Evolutionary conservation across 2,329 filamentous ascomycete species (phyloP).

Genomic region (Colletotrichum filicis): DNA sequence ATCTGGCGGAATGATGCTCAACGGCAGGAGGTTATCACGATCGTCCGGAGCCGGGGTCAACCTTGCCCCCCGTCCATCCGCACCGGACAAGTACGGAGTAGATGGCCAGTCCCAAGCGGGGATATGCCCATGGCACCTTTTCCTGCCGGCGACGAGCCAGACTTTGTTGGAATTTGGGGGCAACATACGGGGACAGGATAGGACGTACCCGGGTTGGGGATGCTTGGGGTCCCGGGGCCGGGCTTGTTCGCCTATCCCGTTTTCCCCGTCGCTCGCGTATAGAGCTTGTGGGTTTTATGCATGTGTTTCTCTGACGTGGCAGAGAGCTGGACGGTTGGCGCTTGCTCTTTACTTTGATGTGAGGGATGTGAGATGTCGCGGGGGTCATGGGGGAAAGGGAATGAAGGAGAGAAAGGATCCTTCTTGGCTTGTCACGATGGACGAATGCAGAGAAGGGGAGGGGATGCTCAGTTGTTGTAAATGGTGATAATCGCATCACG

Average conservation of each 20-base stretch:
- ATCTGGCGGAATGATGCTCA: background rate
- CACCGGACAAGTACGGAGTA: too few relatives aligned
- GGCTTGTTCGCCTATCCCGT: too few relatives aligned
- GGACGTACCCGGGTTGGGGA: background rate
- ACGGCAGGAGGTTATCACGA: background rate
- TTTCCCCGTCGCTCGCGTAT: too few relatives aligned
- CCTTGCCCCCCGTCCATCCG: background rate
- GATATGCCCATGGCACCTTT: background rate
- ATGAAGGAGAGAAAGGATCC: background rate
- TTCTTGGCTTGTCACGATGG: background rate
- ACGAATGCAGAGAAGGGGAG: background rate
- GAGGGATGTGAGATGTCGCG: background rate
- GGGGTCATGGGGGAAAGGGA: background rate
- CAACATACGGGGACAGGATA: too few relatives aligned
- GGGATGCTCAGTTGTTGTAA: background rate
- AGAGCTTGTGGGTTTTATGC: too few relatives aligned
- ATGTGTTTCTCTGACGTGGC: background rate
- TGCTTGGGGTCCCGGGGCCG: too few relatives aligned
- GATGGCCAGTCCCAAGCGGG: too few relatives aligned
- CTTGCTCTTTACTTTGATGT: background rate
- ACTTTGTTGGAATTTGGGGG: background rate
- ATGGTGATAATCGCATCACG: background rate
- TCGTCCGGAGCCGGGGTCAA: background rate
- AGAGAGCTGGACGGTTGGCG: background rate
- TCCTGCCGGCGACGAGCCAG: background rate